Conservation (phyloP, 345 rosid species). For the Carallia brachiata region DNA sequence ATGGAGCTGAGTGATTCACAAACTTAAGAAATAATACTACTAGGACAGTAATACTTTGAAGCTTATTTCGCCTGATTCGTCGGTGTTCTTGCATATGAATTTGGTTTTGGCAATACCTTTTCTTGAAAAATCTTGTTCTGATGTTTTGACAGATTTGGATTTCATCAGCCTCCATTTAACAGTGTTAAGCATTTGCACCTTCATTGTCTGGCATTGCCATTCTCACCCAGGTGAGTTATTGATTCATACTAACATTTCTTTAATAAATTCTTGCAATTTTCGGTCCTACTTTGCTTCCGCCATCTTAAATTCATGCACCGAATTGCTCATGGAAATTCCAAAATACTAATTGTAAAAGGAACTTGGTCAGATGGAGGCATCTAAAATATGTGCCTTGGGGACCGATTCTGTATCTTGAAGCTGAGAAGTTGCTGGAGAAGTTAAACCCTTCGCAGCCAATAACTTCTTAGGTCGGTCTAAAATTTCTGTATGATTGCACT, state of each 20-base stretch:
- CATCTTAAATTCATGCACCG: background rate
- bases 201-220: conserved; percentile 83
- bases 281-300: background rate
- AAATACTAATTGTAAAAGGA: background rate
- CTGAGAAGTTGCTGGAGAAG: conserved; percentile 3
- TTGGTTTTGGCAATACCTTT: conserved; percentile 1
- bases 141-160: conserved; percentile 58
- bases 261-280: background rate
- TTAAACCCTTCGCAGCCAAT: background rate
- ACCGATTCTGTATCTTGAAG: background rate
- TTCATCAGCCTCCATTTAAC: conserved; percentile 87
- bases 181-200: conserved; percentile 88
- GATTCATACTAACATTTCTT: background rate
- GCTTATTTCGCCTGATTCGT: background rate
- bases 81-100: background rate
- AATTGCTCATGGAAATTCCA: background rate
- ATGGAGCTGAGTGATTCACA: background rate
- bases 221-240: conserved; percentile 35
- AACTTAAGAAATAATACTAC: background rate
- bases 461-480: background rate
- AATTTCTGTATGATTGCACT: too few species aligned
- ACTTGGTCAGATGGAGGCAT: background rate
- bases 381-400: conserved; percentile 1
- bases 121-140: conserved; percentile 11
- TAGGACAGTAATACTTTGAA: background rate